phyloP scores from a whole-genome alignment of 23 red algal species.

The Gracilariopsis chorda region DNA sequence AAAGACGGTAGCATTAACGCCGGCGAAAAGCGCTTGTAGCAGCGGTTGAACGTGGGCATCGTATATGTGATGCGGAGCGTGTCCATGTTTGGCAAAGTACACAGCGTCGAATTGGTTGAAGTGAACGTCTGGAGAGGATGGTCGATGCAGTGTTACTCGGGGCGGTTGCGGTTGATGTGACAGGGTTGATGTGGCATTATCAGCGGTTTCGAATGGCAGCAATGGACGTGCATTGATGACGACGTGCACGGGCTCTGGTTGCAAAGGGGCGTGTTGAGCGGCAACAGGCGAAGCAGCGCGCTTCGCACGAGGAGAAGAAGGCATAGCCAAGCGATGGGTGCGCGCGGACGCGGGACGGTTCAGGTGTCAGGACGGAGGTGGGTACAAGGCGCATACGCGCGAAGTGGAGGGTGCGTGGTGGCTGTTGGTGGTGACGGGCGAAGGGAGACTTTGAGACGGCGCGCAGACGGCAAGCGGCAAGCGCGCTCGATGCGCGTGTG shows the following conservation, averaged over 20 bases:
- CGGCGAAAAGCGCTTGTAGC: constrained; percentile 68
- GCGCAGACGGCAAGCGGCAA: background rate
- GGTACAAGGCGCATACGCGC: background rate
- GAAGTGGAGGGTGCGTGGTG: background rate
- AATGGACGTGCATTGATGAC: constrained; percentile 56
- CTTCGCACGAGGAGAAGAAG: background rate
- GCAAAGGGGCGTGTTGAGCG: background rate
- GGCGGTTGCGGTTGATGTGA: background rate
- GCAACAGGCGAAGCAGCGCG: background rate
- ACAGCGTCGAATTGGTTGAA: constrained; percentile 52
- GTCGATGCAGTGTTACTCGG: background rate
- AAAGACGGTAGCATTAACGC: constrained; percentile 95
- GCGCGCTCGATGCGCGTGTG: too few relatives aligned
- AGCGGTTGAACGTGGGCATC: constrained; percentile 53
- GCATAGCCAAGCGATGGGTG: background rate
- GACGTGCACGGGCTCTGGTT: constrained; percentile 42
- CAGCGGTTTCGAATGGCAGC: constrained; percentile 38
- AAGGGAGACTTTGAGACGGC: background rate
- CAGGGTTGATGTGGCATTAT: constrained; percentile 12
- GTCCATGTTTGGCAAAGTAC: background rate
- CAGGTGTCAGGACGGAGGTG: background rate
- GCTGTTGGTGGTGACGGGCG: background rate
- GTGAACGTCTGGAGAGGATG: background rate
- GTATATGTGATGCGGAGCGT: constrained; percentile 57
- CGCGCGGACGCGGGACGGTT: background rate